Evolutionary conservation across 768 basidiomycete genomes (phyloP).

Genomic region (Tephrocybe rancida): DNA sequence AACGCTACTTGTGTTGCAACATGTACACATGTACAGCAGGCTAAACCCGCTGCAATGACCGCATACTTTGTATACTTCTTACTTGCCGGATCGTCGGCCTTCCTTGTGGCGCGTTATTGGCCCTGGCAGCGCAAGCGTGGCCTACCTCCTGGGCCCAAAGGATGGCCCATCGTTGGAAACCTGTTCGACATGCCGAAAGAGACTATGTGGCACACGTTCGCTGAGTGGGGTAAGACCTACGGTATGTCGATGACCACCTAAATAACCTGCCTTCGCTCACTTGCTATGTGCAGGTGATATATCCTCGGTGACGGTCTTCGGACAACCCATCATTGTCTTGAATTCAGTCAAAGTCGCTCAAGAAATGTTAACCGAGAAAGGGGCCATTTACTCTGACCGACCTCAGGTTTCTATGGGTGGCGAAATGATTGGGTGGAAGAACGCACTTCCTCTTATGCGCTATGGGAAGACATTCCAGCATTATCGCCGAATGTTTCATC

Average conservation of each 20-base stretch:
- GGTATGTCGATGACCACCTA: too few species aligned
- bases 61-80: too few species aligned
- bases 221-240: constrained; percentile 32
- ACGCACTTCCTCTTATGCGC: constrained; percentile 8
- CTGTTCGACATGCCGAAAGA: constrained; percentile 28
- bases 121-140: background rate
- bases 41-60: too few species aligned
- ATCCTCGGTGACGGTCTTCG: constrained; percentile 28
- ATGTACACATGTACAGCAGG: too few species aligned
- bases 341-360: constrained; percentile 41
- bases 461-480: constrained; percentile 16
- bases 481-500: constrained; percentile 14
- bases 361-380: constrained; percentile 56
- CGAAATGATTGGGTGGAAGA: constrained; percentile 27
- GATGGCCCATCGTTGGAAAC: constrained; percentile 40
- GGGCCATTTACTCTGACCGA: constrained; percentile 58
- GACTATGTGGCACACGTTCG: constrained; percentile 28
- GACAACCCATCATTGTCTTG: constrained; percentile 47
- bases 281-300: too few species aligned
- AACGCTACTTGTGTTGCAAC: too few species aligned
- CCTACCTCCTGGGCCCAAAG: constrained; percentile 39
- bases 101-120: too few species aligned
- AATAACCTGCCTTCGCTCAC: too few species aligned
- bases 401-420: constrained; percentile 38
- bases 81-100: too few species aligned